Conservation (phyloP, 2,329 filamentous ascomycete genomes). For the Didymella sp. region DNA sequence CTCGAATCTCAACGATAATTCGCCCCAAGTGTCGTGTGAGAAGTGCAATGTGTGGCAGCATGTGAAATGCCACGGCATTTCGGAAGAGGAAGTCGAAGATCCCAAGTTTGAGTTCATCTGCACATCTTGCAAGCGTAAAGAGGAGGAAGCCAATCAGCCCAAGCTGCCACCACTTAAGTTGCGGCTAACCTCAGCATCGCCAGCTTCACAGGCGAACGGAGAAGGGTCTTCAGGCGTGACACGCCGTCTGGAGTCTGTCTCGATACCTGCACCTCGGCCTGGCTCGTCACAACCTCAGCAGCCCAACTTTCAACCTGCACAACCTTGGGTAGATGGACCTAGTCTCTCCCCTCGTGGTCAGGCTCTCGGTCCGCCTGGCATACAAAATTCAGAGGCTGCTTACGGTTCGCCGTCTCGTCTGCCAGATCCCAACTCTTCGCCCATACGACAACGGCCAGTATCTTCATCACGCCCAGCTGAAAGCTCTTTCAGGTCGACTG, state of each 20-base stretch:
- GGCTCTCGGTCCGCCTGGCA: slow-evolving; percentile 52
- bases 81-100: slow-evolving; percentile 75
- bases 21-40: slow-evolving; percentile 93
- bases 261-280: slow-evolving; percentile 29
- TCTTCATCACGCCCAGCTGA: slow-evolving; percentile 30
- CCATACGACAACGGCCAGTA: slow-evolving; percentile 31
- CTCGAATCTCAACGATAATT: slow-evolving; percentile 87
- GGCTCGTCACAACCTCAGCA: slow-evolving; percentile 24
- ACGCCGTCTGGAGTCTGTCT: slow-evolving; percentile 29
- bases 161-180: slow-evolving; percentile 69
- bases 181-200: slow-evolving; percentile 60
- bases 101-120: slow-evolving; percentile 86
- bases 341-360: slow-evolving; percentile 56
- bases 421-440: slow-evolving; percentile 40
- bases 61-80: slow-evolving; percentile 86
- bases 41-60: slow-evolving; percentile 97
- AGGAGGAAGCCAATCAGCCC: slow-evolving; percentile 66
- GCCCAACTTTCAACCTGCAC: slow-evolving; percentile 30
- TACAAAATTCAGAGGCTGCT: slow-evolving; percentile 47
- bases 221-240: slow-evolving; percentile 14
- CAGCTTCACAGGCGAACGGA: slow-evolving; percentile 41
- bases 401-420: slow-evolving; percentile 43
- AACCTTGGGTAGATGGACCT: slow-evolving; percentile 52
- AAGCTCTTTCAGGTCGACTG: slow-evolving; percentile 28
- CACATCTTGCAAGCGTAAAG: slow-evolving; percentile 73